Conservation (phyloP, 352 stramenopile species). For the Pseudoperonospora humuli region DNA sequence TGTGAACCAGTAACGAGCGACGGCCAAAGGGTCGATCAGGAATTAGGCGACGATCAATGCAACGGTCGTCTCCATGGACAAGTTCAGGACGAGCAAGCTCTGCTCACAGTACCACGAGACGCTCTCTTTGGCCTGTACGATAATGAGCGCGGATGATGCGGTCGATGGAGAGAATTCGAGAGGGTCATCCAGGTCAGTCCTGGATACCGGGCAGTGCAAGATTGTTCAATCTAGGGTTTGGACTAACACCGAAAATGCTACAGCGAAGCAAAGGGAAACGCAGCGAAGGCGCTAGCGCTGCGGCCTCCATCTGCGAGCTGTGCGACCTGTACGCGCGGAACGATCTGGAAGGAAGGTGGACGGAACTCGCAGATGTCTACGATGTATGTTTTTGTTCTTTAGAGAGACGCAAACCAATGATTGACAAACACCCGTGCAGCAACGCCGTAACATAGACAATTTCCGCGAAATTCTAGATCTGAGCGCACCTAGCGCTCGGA, state of each 20-base stretch:
- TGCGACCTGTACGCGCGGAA: constrained; percentile 61
- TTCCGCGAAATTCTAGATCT: constrained; percentile 68
- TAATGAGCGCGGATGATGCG: too few species aligned
- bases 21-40: too few species aligned
- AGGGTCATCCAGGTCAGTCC: too few species aligned
- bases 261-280: constrained; percentile 22
- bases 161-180: too few species aligned
- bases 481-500: constrained; percentile 42
- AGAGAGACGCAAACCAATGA: neutral
- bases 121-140: too few species aligned
- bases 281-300: constrained; percentile 9
- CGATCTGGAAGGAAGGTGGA: constrained; percentile 57
- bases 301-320: constrained; percentile 38
- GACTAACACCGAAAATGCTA: constrained; percentile 13
- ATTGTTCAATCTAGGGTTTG: neutral
- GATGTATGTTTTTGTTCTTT: constrained; percentile 34
- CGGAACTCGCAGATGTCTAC: constrained; percentile 58
- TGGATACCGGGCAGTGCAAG: neutral
- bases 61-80: too few species aligned
- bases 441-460: constrained; percentile 74
- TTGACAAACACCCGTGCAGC: constrained; percentile 24
- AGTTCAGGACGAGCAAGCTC: too few species aligned
- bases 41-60: too few species aligned
- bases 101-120: too few species aligned
- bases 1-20: too few species aligned